A percentile compares a stretch with the other conserved stretches of the same genome.
phyloP scores from a whole-genome alignment of 371 early-diverging fungal species.

The Mucor lusitanicus region DNA sequence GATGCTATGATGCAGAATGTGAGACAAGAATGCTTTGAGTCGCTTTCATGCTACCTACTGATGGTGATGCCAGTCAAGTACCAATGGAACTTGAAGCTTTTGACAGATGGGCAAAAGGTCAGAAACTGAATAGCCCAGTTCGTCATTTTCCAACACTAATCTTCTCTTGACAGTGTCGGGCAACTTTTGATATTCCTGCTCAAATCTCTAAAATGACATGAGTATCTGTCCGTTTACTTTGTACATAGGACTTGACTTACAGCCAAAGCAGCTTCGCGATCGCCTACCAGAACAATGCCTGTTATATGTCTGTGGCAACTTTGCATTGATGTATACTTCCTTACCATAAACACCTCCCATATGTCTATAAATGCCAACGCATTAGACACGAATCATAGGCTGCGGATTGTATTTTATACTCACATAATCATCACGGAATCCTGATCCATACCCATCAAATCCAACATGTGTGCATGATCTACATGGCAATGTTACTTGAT shows the following conservation, averaged over 20 bases:
- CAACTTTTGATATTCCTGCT: constrained; percentile 34
- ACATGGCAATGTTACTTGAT: background rate
- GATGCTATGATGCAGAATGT: constrained; percentile 20
- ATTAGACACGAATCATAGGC: background rate
- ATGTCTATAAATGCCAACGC: constrained; percentile 23
- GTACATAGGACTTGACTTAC: constrained; percentile 10
- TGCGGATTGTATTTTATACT: background rate
- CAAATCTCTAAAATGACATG: constrained; percentile 31
- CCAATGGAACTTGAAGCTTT: constrained; percentile 43
- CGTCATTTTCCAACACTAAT: constrained; percentile 53
- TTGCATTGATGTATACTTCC: background rate
- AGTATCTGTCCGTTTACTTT: background rate
- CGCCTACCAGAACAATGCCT: constrained; percentile 17
- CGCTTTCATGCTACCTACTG: too few species aligned
- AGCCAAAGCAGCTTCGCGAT: constrained; percentile 33
- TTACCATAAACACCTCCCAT: constrained; percentile 56
- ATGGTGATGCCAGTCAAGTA: constrained; percentile 55
- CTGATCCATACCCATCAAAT: constrained; percentile 44
- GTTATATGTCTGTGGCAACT: too few species aligned
- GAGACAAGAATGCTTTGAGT: background rate
- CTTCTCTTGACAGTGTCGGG: constrained; percentile 37
- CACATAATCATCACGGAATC: constrained; percentile 56
- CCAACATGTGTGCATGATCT: constrained; percentile 51
- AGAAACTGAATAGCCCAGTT: constrained; percentile 44
- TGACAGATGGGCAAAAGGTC: constrained; percentile 51